These are phyloP conservation scores for Ceratocystis huliohia DNA, from an alignment of 2,329 filamentous ascomycete species.

Conservation along the genomic window DNA sequence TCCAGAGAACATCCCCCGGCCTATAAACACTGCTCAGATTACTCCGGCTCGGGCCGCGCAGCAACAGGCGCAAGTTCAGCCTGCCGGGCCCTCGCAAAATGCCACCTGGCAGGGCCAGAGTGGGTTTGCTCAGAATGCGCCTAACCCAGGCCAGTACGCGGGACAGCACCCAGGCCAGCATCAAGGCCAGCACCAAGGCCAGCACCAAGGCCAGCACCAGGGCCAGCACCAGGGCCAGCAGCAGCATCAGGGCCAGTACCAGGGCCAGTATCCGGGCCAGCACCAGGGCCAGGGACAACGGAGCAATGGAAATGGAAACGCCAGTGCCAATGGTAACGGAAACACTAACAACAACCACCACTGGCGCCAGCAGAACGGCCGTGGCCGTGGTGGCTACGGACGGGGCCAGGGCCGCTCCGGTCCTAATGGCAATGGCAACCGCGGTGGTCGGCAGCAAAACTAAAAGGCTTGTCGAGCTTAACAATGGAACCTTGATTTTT, in stretches of 20 bases:
- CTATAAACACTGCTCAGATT: slow-evolving; percentile 38
- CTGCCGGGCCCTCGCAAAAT: slow-evolving; percentile 16
- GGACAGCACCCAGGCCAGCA: slow-evolving; percentile 7
- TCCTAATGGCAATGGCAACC: slow-evolving; percentile 23
- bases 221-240: neutral
- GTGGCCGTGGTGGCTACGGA: slow-evolving; percentile 24
- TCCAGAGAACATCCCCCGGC: slow-evolving; percentile 85
- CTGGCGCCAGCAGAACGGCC: slow-evolving; percentile 17
- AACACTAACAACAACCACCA: slow-evolving; percentile 16
- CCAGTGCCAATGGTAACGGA: neutral
- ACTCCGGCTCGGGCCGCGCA: slow-evolving; percentile 23
- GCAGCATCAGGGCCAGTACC: neutral
- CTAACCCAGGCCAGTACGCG: slow-evolving; percentile 8
- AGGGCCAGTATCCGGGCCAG: too few species aligned
- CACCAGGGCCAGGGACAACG: neutral
- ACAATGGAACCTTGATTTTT: neutral
- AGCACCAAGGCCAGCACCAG: neutral
- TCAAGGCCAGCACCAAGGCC: neutral
- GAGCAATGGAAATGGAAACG: neutral
- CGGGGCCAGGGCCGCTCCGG: slow-evolving; percentile 23
- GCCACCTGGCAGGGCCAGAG: slow-evolving; percentile 20
- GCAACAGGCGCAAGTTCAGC: slow-evolving; percentile 13
- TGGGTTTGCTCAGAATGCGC: slow-evolving; percentile 3
- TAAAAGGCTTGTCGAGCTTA: slow-evolving; percentile 2
- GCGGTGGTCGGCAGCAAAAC: slow-evolving; percentile 18